phyloP scores from a whole-genome alignment of 768 basidiomycete genomes.

The Trametes cubensis region DNA sequence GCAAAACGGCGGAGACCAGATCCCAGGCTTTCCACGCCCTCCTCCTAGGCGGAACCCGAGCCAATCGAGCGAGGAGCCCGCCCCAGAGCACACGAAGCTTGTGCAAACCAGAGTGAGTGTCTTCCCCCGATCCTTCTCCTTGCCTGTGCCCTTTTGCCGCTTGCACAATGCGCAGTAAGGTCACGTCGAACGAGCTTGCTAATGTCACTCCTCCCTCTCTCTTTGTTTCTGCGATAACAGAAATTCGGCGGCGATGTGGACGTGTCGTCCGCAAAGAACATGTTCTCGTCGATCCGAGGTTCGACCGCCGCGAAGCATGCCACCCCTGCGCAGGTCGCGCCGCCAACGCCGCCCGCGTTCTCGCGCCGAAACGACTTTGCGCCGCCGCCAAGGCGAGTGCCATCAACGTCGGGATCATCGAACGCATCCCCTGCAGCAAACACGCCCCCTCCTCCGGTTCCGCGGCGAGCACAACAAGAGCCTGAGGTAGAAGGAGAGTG shows the following conservation, averaged over 20 bases:
- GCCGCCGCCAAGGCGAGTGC: slow-evolving; percentile 55
- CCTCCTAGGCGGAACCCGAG: slow-evolving; percentile 27
- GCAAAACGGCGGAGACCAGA: slow-evolving; percentile 9
- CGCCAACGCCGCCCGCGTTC: slow-evolving; percentile 46
- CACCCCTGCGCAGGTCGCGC: slow-evolving; percentile 37
- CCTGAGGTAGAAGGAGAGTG: slow-evolving; percentile 61
- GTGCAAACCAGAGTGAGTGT: slow-evolving; percentile 27
- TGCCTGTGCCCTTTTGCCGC: background rate
- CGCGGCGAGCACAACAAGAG: slow-evolving; percentile 37
- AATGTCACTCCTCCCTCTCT: background rate
- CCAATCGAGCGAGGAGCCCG: slow-evolving; percentile 23
- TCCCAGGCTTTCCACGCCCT: slow-evolving; percentile 31
- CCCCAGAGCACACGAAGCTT: slow-evolving; percentile 24
- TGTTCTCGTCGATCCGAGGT: slow-evolving; percentile 50
- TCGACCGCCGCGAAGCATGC: slow-evolving; percentile 45
- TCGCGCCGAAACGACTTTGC: slow-evolving; percentile 48
- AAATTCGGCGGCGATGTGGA: slow-evolving; percentile 66
- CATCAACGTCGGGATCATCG: slow-evolving; percentile 26
- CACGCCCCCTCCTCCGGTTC: slow-evolving; percentile 29
- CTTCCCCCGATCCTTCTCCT: background rate
- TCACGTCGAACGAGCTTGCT: no score
- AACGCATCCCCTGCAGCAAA: slow-evolving; percentile 2
- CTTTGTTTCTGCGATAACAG: slow-evolving; percentile 34
- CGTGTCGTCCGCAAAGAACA: slow-evolving; percentile 50
- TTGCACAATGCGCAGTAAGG: background rate